Evolutionary conservation across 139 green algal genomes (phyloP).

Genomic region (Coelastrella sp.): DNA sequence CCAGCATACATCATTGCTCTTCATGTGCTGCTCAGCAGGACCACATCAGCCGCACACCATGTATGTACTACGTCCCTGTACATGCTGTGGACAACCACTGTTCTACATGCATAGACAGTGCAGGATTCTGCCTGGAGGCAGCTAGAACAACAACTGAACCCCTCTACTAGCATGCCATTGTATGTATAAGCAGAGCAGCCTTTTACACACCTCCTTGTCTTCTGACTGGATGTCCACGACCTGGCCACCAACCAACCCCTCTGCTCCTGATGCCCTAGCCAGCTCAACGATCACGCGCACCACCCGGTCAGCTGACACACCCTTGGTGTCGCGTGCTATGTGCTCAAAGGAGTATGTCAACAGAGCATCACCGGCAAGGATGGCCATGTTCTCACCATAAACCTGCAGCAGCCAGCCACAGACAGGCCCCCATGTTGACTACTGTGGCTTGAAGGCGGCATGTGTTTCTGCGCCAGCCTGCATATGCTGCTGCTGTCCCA

Average conservation of each 20-base stretch:
- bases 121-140: too few relatives aligned
- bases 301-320: constrained; percentile 86
- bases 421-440: too few relatives aligned
- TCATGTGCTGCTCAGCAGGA: too few relatives aligned
- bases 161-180: too few relatives aligned
- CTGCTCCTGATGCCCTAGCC: constrained; percentile 64
- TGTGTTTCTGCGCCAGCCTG: neutral
- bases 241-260: constrained; percentile 97
- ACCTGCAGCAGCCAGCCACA: constrained; percentile 78
- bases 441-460: neutral
- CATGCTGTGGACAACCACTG: too few relatives aligned
- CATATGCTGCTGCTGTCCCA: too few relatives aligned
- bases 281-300: constrained; percentile 65
- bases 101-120: too few relatives aligned
- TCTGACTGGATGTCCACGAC: constrained; percentile 97
- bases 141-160: too few relatives aligned
- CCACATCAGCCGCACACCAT: too few relatives aligned
- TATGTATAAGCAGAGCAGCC: too few relatives aligned
- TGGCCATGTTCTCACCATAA: constrained; percentile 98
- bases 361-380: constrained; percentile 97
- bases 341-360: constrained; percentile 97
- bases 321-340: constrained; percentile 90
- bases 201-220: constrained; percentile 63
- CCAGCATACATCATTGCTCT: too few relatives aligned
- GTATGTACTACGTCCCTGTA: too few relatives aligned